These are phyloP conservation scores for Penicillium fuscoglaucum DNA, from an alignment of 2,329 filamentous ascomycete species.

Conservation along the genomic window DNA sequence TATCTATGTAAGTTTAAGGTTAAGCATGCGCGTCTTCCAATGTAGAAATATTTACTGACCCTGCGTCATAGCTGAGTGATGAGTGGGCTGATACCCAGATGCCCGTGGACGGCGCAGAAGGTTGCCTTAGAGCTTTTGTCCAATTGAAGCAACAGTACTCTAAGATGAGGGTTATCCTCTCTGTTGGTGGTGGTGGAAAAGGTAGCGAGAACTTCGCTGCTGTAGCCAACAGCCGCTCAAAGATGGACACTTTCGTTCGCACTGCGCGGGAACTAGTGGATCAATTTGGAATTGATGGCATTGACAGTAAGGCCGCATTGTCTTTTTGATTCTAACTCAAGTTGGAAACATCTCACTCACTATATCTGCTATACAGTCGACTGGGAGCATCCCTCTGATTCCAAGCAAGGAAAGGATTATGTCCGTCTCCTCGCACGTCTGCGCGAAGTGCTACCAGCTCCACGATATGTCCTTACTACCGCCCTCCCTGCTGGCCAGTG, in stretches of 20 bases:
- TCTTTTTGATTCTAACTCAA: not conserved
- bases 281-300: conserved; percentile 69
- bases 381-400: conserved; percentile 73
- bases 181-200: conserved; percentile 67
- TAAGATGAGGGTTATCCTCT: conserved; percentile 73
- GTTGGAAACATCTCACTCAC: not conserved
- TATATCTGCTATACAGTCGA: conserved; percentile 59
- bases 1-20: conserved; percentile 63
- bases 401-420: conserved; percentile 68
- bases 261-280: conserved; percentile 68
- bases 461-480: conserved; percentile 68
- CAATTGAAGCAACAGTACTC: conserved; percentile 69
- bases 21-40: not conserved
- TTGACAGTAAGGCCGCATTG: conserved; percentile 63
- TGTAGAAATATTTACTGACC: conserved; percentile 3
- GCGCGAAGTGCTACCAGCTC: conserved; percentile 66
- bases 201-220: conserved; percentile 67
- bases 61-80: conserved; percentile 64
- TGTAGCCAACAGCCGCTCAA: conserved; percentile 62
- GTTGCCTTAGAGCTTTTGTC: conserved; percentile 72
- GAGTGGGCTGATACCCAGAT: conserved; percentile 74
- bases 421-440: conserved; percentile 66
- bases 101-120: conserved; percentile 68
- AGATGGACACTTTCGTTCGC: conserved; percentile 68
- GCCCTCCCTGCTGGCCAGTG: conserved; percentile 68